A percentile compares a stretch with the other conserved stretches of the same genome.
phyloP scores from a whole-genome alignment of 176 grass and related monocot genomes.

The sorghum (Sorghum bicolor) region Sorghum_bicolor_NCBIv3 NC_012875.2:59861001-59861500 shows the following conservation, averaged over 20 bases:
- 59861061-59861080: no score
- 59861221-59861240: slow-evolving; percentile 17
- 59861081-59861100: neutral
- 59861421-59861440: slow-evolving; percentile 5
- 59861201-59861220: neutral
- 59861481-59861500: slow-evolving; percentile 10
- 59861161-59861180: neutral
- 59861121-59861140: neutral
- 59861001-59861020: neutral
- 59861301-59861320: neutral
- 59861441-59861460: slow-evolving; percentile 26
- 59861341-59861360: slow-evolving; percentile 27
- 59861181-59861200: neutral
- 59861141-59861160: neutral
- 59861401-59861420: neutral
- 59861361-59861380: slow-evolving; percentile 35
- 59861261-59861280: slow-evolving; percentile 2
- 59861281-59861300: slow-evolving; percentile 27
- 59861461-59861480: slow-evolving; percentile 9
- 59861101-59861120: neutral
- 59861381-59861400: neutral
- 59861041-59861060: neutral
- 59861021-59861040: neutral
- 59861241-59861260: slow-evolving; percentile 32
- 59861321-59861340: slow-evolving; percentile 18